These are phyloP conservation scores for Hymenoscyphus salicellus DNA, from an alignment of 2,329 filamentous ascomycete genomes.

Conservation along the genomic window DNA sequence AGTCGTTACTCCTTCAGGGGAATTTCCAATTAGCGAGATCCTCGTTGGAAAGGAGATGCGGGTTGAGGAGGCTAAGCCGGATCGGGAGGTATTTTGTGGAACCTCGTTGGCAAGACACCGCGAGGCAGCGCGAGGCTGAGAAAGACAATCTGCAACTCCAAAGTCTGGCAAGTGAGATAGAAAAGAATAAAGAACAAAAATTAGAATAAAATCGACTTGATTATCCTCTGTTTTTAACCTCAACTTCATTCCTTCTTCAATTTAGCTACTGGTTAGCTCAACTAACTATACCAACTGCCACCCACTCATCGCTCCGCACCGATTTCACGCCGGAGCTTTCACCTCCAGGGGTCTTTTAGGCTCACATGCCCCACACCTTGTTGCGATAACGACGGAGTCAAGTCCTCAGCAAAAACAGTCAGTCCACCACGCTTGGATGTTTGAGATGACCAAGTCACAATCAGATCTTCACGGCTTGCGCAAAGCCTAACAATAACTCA, in stretches of 20 bases:
- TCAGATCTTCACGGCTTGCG: neutral
- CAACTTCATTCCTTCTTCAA: too few species aligned
- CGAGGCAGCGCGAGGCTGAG: constrained; percentile 8
- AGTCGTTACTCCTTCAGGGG: constrained; percentile 28
- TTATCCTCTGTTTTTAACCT: too few species aligned
- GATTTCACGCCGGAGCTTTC: neutral
- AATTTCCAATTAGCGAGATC: constrained; percentile 28
- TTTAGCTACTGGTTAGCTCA: too few species aligned
- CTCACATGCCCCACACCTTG: neutral
- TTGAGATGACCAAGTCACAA: constrained; percentile 7
- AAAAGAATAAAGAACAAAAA: neutral
- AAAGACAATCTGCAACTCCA: neutral
- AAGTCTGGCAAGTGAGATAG: neutral
- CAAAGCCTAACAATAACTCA: neutral
- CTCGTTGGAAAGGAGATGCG: constrained; percentile 8
- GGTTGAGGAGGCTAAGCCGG: constrained; percentile 11
- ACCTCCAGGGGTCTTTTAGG: neutral
- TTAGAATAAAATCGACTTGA: neutral
- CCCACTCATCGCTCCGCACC: neutral
- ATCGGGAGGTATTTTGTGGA: constrained; percentile 8
- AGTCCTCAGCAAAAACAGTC: neutral
- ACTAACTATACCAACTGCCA: neutral
- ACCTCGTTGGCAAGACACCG: constrained; percentile 8
- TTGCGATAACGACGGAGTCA: constrained; percentile 4
- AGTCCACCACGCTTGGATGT: neutral